These are phyloP conservation scores for Malassezia psittaci DNA, from an alignment of 1,284 basidiomycete genomes.

Conservation along the genomic window DNA sequence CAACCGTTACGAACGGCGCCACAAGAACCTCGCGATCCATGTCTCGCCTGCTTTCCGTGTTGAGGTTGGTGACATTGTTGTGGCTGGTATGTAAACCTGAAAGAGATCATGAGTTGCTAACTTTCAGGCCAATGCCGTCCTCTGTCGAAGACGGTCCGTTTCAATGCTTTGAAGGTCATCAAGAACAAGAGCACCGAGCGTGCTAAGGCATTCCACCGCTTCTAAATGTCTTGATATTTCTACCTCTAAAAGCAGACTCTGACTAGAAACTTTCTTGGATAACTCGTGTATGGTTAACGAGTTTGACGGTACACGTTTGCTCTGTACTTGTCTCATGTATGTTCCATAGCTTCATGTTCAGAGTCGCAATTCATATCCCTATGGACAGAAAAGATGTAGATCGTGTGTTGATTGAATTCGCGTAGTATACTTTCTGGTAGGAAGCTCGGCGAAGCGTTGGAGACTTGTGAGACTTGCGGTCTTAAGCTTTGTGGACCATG, in stretches of 20 bases:
- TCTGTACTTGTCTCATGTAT: neutral
- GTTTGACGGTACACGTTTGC: constrained; percentile 2
- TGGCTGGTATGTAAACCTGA: constrained; percentile 56
- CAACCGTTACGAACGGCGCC: constrained; percentile 56
- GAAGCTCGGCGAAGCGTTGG: no score
- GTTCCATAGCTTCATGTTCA: neutral
- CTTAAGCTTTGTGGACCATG: no score
- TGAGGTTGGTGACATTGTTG: constrained; percentile 72
- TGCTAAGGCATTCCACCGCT: constrained; percentile 84
- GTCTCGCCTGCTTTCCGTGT: constrained; percentile 94
- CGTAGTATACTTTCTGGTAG: neutral
- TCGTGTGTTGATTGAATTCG: no score
- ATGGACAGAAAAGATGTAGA: no score
- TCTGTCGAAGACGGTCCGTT: constrained; percentile 96
- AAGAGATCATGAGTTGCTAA: neutral
- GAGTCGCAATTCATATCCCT: constrained; percentile 1
- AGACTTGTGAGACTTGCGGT: no score
- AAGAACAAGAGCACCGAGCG: constrained; percentile 47
- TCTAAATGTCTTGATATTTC: constrained; percentile 53
- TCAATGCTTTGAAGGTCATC: constrained; percentile 86
- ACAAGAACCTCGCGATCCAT: constrained; percentile 97
- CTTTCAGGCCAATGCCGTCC: constrained; percentile 79
- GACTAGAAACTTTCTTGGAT: neutral
- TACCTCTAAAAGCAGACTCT: constrained; percentile 12
- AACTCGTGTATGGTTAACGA: neutral